A percentile compares a stretch with the other conserved stretches of the same genome.
Evolutionary conservation across 1,284 basidiomycete species (phyloP).

Genomic region (Pholiota adiposa): DNA sequence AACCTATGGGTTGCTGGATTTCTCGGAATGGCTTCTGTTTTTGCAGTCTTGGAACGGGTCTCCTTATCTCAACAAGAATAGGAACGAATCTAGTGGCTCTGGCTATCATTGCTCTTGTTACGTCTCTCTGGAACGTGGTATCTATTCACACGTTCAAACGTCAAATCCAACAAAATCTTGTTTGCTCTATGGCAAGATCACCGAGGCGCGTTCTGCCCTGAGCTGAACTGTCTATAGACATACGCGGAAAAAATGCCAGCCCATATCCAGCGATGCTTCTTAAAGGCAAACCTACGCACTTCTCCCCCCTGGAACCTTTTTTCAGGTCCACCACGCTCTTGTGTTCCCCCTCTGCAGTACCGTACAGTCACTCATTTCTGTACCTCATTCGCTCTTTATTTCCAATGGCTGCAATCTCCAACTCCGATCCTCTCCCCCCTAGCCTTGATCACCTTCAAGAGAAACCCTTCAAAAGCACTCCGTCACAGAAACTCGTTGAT

Average conservation of each 20-base stretch:
- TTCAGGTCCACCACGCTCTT: constrained; percentile 1
- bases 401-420: background rate
- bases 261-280: background rate
- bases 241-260: background rate
- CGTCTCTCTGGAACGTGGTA: background rate
- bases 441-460: background rate
- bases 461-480: background rate
- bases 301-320: background rate
- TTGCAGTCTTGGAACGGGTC: background rate
- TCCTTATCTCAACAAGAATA: background rate
- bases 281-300: background rate
- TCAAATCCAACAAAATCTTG: background rate
- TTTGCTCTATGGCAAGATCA: background rate
- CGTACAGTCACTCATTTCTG: background rate
- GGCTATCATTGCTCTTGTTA: background rate
- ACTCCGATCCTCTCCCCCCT: background rate
- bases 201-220: background rate
- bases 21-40: background rate
- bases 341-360: background rate
- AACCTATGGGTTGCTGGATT: background rate
- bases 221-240: background rate
- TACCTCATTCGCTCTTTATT: background rate
- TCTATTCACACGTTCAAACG: background rate
- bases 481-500: background rate
- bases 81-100: background rate